phyloP scores from a whole-genome alignment of 2,329 filamentous ascomycete genomes.

The Coniochaeta sp. region DNA sequence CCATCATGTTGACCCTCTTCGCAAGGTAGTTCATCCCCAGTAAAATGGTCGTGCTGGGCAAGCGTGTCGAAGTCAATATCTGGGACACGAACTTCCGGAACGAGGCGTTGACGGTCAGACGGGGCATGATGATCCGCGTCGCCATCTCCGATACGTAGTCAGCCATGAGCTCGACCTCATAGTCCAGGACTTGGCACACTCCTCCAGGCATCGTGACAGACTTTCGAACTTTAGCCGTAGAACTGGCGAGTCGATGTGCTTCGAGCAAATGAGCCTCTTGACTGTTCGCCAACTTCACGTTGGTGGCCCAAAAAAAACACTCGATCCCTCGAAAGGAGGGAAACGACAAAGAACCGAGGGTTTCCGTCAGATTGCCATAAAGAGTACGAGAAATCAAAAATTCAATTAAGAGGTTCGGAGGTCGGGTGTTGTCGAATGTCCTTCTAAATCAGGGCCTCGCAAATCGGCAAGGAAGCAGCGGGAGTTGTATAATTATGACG shows the following conservation, averaged over 20 bases:
- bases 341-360: background rate
- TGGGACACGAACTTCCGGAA: constrained; percentile 91
- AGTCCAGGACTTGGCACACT: constrained; percentile 89
- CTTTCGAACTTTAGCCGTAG: constrained; percentile 1
- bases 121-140: constrained; percentile 47
- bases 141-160: constrained; percentile 93
- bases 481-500: background rate
- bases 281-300: background rate
- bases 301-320: background rate
- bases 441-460: background rate
- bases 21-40: constrained; percentile 86
- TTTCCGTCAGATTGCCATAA: background rate
- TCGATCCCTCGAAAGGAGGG: background rate
- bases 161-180: constrained; percentile 93
- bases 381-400: background rate
- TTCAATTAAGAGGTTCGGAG: background rate
- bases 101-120: constrained; percentile 51
- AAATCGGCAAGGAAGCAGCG: background rate
- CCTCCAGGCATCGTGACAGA: constrained; percentile 62
- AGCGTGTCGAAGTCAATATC: constrained; percentile 80
- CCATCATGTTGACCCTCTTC: constrained; percentile 72
- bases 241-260: constrained; percentile 20
- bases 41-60: constrained; percentile 86
- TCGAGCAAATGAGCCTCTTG: constrained; percentile 26
- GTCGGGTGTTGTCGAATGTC: background rate